These are phyloP conservation scores for Candida glucosophila DNA, from an alignment of 1,139 yeast species.

Conservation along the genomic window DNA sequence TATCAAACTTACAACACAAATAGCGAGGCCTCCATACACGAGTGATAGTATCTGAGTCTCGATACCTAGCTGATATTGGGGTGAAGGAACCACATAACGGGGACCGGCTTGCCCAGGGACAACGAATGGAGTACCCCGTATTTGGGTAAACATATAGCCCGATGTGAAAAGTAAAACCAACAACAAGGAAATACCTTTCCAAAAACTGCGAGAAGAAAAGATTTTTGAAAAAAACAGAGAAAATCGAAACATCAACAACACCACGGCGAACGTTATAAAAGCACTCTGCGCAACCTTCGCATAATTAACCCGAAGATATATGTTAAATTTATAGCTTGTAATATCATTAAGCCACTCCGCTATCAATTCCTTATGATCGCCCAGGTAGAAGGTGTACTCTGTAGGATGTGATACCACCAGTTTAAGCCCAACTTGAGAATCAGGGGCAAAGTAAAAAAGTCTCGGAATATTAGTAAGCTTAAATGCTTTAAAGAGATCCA, in stretches of 20 bases:
- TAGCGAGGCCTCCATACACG: conserved; percentile 50
- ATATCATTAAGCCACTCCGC: conserved; percentile 25
- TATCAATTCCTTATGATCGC: conserved; percentile 41
- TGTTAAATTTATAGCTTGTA: conserved; percentile 36
- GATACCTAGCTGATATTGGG: conserved; percentile 68
- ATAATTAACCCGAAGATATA: conserved; percentile 50
- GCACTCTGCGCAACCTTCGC: conserved; percentile 44
- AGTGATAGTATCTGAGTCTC: conserved; percentile 74
- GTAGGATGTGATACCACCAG: conserved; percentile 27
- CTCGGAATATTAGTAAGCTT: conserved; percentile 74
- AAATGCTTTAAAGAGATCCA: conserved; percentile 45
- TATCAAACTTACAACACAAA: conserved; percentile 40
- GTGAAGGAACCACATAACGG: conserved; percentile 58
- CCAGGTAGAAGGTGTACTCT: conserved; percentile 45
- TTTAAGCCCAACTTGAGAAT: conserved; percentile 28
- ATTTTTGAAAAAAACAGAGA: conserved; percentile 24
- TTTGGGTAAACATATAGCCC: conserved; percentile 91
- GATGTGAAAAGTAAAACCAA: conserved; percentile 64
- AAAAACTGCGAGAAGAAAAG: conserved; percentile 29
- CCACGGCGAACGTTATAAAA: conserved; percentile 23
- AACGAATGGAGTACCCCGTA: conserved; percentile 67
- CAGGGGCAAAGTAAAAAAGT: conserved; percentile 56
- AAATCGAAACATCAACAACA: conserved; percentile 14
- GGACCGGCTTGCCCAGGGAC: conserved; percentile 48
- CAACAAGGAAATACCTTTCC: conserved; percentile 60